Evolutionary conservation across 2,329 filamentous ascomycete genomes (phyloP).

Genomic region (Alternaria alternata): DNA sequence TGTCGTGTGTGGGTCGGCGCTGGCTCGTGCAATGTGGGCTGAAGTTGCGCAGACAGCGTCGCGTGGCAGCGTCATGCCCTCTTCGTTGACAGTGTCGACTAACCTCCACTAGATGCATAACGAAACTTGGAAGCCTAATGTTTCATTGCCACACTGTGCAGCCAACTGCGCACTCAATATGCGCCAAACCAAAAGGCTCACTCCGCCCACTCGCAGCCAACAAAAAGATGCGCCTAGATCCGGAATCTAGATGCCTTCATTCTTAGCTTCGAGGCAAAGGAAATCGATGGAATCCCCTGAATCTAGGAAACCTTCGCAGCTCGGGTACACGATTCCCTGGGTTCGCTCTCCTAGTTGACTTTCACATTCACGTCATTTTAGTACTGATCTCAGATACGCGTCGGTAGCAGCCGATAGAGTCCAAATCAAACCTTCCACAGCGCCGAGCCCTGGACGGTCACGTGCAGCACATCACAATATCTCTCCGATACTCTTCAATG

Average conservation of each 20-base stretch:
- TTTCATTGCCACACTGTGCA: background rate
- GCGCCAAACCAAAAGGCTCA: background rate
- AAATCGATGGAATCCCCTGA: constrained; percentile 4
- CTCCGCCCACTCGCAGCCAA: constrained; percentile 3
- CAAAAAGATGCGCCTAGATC: background rate
- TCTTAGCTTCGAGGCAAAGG: background rate
- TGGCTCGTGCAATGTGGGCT: constrained; percentile 3
- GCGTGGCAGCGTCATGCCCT: constrained; percentile 3
- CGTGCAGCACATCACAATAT: background rate
- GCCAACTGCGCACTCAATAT: background rate
- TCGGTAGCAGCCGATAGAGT: constrained; percentile 5
- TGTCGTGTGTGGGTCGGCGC: constrained; percentile 1
- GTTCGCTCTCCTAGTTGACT: background rate
- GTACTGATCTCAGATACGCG: background rate
- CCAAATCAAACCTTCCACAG: background rate
- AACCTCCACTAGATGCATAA: background rate
- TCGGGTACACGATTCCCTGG: background rate
- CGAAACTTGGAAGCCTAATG: constrained; percentile 1
- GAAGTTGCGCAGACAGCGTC: background rate
- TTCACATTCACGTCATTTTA: constrained; percentile 8
- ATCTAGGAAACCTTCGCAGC: background rate
- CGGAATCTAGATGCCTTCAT: background rate
- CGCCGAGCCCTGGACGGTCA: background rate
- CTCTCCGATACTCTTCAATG: background rate
- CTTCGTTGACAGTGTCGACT: background rate